Base-by-base conservation (phyloP, 371 early-diverging fungal genomes). In the Thermomucor indicae-seudaticae region DNA sequence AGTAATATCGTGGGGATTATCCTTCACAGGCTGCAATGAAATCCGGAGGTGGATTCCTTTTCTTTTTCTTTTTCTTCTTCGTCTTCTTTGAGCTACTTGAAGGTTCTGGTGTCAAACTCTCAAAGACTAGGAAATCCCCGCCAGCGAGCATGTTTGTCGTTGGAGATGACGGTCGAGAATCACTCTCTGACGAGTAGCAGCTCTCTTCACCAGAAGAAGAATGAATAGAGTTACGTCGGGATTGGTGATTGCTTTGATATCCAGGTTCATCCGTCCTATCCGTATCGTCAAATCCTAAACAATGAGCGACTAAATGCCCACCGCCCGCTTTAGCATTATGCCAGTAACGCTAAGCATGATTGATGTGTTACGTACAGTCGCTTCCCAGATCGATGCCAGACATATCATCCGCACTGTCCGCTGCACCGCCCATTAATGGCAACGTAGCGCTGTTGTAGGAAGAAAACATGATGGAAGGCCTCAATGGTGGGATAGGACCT, bases 401-500 rank as follows among this genome's bases (percentile, higher is more conserved):
- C 23, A 47, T 40, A 10, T 64, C 59, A 11, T 64, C 60, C 17
- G 40, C 40, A 28, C 56, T 55, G 10, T 51, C 45, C 1, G 51
- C 43, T 43, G 49, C 47, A 16, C 48, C 65, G 24, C 57, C 52
- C 60, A 65, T 70, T 34, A 70, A 49, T 22, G 64, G 68, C 25
- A 67, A 20, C 4, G 68, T 64, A 1, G 68, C 58, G 12, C 57
- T 32, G 16, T 45, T 53, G 34, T 70, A 74, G 6, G 71, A 60
- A 1, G 75, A 67, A 29, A 61, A 70, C 34, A 59, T 58, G 23
- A 53, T 49, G 2, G 57, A 51, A 8, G 48, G 46, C 47, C 70
- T 64, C 23, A 70, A 54, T 34, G 75, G 75, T 0, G 75, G 75
- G 20, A 56, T 53, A n/a, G 75, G 75, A 1, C 75, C 75, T 5